These are phyloP conservation scores for Wickerhamiella nectarea DNA, from an alignment of 805 yeast genomes.

Conservation along the genomic window DNA sequence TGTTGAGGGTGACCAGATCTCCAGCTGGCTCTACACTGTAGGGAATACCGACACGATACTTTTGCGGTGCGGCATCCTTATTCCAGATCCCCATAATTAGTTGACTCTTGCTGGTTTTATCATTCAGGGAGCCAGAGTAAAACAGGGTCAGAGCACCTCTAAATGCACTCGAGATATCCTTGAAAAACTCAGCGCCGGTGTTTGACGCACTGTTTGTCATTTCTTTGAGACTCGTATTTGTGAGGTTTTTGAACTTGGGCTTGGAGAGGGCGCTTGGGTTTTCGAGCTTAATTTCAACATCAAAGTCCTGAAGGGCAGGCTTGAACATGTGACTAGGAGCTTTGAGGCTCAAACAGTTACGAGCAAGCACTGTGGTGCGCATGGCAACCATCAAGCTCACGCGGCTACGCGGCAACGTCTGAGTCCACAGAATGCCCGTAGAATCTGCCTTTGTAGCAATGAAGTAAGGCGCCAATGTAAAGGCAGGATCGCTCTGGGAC, in stretches of 20 bases:
- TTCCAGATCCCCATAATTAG: slow-evolving; percentile 72
- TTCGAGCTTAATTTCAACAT: slow-evolving; percentile 54
- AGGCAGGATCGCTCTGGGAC: slow-evolving; percentile 69
- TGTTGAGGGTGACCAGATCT: slow-evolving; percentile 36
- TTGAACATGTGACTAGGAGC: slow-evolving; percentile 38
- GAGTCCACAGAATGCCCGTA: slow-evolving; percentile 78
- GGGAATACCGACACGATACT: slow-evolving; percentile 69
- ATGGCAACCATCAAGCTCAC: slow-evolving; percentile 61
- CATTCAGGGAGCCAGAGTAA: slow-evolving; percentile 36
- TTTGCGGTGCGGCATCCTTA: slow-evolving; percentile 46
- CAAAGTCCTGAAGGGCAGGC: slow-evolving; percentile 75
- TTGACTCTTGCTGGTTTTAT: slow-evolving; percentile 24
- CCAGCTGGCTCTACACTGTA: slow-evolving; percentile 40
- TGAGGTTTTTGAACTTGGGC: slow-evolving; percentile 30
- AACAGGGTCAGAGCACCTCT: slow-evolving; percentile 61
- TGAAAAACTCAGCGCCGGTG: slow-evolving; percentile 44
- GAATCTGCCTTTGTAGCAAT: slow-evolving; percentile 73
- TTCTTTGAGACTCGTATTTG: slow-evolving; percentile 26
- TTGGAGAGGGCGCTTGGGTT: slow-evolving; percentile 29
- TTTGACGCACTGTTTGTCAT: slow-evolving; percentile 35
- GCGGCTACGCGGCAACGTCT: slow-evolving; percentile 33
- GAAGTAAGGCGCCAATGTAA: slow-evolving; percentile 64
- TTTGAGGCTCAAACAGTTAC: slow-evolving; percentile 51
- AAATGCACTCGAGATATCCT: slow-evolving; percentile 49
- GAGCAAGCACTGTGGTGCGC: slow-evolving; percentile 74